These are phyloP conservation scores for Ophiostoma perfectum DNA, from an alignment of 2,329 filamentous ascomycete genomes.

Conservation along the genomic window DNA sequence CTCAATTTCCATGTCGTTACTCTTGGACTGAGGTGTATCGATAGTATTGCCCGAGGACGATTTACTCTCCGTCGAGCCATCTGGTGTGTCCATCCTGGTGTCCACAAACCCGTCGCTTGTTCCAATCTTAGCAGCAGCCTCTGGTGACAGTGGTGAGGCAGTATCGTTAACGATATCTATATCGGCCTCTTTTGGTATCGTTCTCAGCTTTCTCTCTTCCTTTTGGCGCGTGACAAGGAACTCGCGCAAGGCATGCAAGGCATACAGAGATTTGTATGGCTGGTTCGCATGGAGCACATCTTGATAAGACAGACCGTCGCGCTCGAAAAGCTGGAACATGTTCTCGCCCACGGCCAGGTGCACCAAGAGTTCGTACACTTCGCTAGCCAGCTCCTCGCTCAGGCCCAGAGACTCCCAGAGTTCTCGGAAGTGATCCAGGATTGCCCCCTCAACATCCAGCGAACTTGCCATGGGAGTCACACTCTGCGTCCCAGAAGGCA, in stretches of 20 bases:
- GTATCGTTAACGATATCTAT: slow-evolving; percentile 23
- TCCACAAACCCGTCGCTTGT: neutral
- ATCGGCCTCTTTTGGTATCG: neutral
- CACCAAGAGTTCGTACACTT: slow-evolving; percentile 66
- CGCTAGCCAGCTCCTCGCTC: slow-evolving; percentile 61
- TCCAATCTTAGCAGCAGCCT: neutral
- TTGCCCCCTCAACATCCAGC: slow-evolving; percentile 66
- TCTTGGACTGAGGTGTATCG: neutral
- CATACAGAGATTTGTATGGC: slow-evolving; percentile 69
- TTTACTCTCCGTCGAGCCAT: neutral
- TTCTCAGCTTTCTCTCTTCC: neutral
- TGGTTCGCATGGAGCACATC: slow-evolving; percentile 64
- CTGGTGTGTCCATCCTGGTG: neutral
- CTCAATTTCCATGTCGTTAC: neutral
- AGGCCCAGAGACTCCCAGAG: slow-evolving; percentile 76
- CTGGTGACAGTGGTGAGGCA: neutral
- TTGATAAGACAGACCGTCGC: slow-evolving; percentile 46
- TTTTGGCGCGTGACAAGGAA: slow-evolving; percentile 47
- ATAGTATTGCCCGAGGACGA: neutral
- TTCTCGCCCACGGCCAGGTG: slow-evolving; percentile 63
- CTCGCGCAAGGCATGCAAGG: slow-evolving; percentile 59
- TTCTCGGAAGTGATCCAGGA: slow-evolving; percentile 75
- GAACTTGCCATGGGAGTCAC: slow-evolving; percentile 46
- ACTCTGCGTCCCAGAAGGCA: slow-evolving; percentile 41
- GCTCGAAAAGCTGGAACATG: slow-evolving; percentile 55